A percentile compares a stretch with the other conserved stretches of the same genome.
Conservation (phyloP, 306 rosid species). For the Quercus robur region DNA sequence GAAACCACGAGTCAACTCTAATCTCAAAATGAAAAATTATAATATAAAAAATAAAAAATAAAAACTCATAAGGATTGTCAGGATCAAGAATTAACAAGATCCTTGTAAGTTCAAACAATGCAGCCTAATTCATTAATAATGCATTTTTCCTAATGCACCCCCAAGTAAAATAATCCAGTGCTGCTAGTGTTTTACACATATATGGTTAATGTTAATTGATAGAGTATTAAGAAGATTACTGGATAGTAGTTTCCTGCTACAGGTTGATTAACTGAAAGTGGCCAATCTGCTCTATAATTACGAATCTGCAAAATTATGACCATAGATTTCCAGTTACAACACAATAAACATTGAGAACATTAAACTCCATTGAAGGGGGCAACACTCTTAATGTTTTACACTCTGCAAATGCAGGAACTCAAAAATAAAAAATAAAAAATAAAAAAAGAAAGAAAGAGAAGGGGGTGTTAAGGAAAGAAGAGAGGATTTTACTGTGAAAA, state of each 20-base stretch:
- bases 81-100: neutral
- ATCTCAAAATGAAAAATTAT: neutral
- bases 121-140: no score
- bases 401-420: neutral
- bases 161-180: neutral
- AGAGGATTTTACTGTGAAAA: neutral
- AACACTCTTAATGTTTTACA: neutral
- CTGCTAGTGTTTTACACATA: neutral
- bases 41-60: neutral
- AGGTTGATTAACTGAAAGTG: slow-evolving; percentile 72
- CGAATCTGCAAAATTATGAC: slow-evolving; percentile 56
- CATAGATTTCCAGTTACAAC: slow-evolving; percentile 10
- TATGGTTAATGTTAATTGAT: neutral
- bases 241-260: slow-evolving; percentile 94
- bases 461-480: no score
- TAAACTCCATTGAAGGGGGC: neutral
- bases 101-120: neutral
- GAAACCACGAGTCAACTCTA: neutral
- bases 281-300: slow-evolving; percentile 77
- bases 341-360: neutral
- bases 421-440: neutral
- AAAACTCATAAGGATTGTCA: neutral
- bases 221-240: slow-evolving; percentile 35
- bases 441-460: neutral
- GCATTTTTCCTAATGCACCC: neutral